phyloP scores from a whole-genome alignment of 2,329 filamentous ascomycete species.

The Botrytis fragariae region DNA sequence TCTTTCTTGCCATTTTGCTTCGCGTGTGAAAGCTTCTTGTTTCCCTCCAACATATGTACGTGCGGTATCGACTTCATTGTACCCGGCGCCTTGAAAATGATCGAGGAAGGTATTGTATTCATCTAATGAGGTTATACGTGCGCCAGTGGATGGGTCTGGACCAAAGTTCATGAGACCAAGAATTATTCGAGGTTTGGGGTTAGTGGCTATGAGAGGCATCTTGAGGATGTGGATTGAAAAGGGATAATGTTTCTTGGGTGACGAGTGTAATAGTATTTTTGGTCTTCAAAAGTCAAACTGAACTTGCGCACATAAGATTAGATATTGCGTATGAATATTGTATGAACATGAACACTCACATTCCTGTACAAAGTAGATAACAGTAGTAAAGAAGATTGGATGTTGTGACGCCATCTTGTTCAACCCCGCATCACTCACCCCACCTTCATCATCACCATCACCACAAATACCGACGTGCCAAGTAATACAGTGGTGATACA shows the following conservation, averaged over 20 bases:
- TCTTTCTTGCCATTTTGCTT: slow-evolving; percentile 75
- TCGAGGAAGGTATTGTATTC: slow-evolving; percentile 73
- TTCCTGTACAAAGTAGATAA: neutral
- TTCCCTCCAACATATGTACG: slow-evolving; percentile 67
- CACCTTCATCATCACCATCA: neutral
- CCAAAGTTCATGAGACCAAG: slow-evolving; percentile 87
- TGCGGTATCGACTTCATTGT: slow-evolving; percentile 84
- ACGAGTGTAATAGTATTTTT: neutral
- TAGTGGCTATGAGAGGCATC: slow-evolving; percentile 34
- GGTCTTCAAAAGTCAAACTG: no score
- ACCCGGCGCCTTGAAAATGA: slow-evolving; percentile 72
- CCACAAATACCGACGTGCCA: neutral
- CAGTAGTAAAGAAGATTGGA: neutral
- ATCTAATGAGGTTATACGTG: slow-evolving; percentile 64
- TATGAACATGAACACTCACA: neutral
- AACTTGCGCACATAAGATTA: no score
- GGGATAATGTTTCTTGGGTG: neutral
- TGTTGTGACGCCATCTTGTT: neutral
- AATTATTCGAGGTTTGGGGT: slow-evolving; percentile 61
- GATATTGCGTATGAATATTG: neutral
- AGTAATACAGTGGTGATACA: neutral
- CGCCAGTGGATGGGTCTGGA: slow-evolving; percentile 59
- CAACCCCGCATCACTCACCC: neutral
- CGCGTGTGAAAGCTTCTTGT: slow-evolving; percentile 76
- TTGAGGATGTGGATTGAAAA: slow-evolving; percentile 9